phyloP scores from a whole-genome alignment of 768 basidiomycete species.

The Pseudohyphozyma bogoriensis region DNA sequence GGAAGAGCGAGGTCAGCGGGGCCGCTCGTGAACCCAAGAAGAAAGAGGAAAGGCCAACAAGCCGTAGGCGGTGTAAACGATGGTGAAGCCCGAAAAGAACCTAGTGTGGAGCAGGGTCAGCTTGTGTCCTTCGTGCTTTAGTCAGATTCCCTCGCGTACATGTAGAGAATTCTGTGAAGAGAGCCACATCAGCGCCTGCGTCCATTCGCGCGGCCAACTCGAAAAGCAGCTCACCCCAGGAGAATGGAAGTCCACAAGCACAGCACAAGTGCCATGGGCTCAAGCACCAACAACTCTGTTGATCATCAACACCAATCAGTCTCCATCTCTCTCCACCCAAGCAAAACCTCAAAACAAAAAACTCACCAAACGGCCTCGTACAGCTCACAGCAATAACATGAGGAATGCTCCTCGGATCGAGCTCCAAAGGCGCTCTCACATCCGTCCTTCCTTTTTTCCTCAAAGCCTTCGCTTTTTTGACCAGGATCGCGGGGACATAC shows the following conservation, averaged over 20 bases:
- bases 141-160: too few species aligned
- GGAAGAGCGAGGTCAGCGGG: background rate
- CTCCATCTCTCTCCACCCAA: background rate
- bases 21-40: too few species aligned
- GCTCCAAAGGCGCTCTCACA: constrained; percentile 56
- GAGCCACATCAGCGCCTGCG: too few species aligned
- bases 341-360: too few species aligned
- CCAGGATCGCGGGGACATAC: constrained; percentile 53
- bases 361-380: constrained; percentile 62
- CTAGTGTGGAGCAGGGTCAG: too few species aligned
- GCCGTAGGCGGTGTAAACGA: constrained; percentile 37
- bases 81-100: constrained; percentile 38
- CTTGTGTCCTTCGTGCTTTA: too few species aligned
- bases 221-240: too few species aligned
- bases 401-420: constrained; percentile 42
- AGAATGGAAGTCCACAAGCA: constrained; percentile 53
- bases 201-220: too few species aligned
- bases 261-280: constrained; percentile 66
- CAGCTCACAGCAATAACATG: constrained; percentile 51
- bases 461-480: constrained; percentile 40
- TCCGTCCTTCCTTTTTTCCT: constrained; percentile 50
- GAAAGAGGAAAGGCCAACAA: constrained; percentile 31
- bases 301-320: background rate
- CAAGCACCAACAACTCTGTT: constrained; percentile 47
- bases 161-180: too few species aligned